These are phyloP conservation scores for Leccinum angustisporum DNA, from an alignment of 1,284 basidiomycete genomes.

Conservation along the genomic window DNA sequence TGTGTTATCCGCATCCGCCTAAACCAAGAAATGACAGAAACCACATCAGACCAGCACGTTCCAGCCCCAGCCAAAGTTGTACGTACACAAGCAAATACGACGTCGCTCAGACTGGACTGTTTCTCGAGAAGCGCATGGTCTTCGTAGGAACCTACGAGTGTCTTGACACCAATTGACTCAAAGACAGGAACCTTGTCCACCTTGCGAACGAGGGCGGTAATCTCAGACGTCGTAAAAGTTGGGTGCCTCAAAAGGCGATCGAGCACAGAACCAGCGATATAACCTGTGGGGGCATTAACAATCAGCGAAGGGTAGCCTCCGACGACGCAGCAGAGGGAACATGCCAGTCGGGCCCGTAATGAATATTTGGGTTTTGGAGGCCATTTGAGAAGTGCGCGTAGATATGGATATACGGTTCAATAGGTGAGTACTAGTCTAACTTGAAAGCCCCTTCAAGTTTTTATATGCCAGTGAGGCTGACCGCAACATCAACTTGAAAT, in stretches of 20 bases:
- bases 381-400: slow-evolving; percentile 10
- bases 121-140: slow-evolving; percentile 28
- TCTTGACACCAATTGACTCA: slow-evolving; percentile 27
- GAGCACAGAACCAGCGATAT: slow-evolving; percentile 46
- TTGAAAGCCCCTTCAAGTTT: neutral
- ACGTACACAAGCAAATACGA: slow-evolving; percentile 37
- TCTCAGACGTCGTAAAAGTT: slow-evolving; percentile 32
- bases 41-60: neutral
- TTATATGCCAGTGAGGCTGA: neutral
- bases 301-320: neutral
- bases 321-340: neutral
- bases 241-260: slow-evolving; percentile 38
- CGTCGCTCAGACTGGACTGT: slow-evolving; percentile 31
- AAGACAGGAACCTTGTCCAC: slow-evolving; percentile 34
- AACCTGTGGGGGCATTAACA: slow-evolving; percentile 34
- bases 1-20: slow-evolving; percentile 48
- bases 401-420: neutral
- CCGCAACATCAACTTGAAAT: no score
- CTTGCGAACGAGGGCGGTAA: slow-evolving; percentile 42
- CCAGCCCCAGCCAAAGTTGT: neutral
- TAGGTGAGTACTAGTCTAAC: neutral
- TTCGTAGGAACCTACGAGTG: slow-evolving; percentile 27
- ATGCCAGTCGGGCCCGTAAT: slow-evolving; percentile 30
- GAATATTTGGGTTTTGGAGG: slow-evolving; percentile 25
- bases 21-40: neutral